A percentile compares a stretch with the other conserved stretches of the same genome.
Conservation (phyloP, 129 eudicot species). For the Solidago caesia region DNA sequence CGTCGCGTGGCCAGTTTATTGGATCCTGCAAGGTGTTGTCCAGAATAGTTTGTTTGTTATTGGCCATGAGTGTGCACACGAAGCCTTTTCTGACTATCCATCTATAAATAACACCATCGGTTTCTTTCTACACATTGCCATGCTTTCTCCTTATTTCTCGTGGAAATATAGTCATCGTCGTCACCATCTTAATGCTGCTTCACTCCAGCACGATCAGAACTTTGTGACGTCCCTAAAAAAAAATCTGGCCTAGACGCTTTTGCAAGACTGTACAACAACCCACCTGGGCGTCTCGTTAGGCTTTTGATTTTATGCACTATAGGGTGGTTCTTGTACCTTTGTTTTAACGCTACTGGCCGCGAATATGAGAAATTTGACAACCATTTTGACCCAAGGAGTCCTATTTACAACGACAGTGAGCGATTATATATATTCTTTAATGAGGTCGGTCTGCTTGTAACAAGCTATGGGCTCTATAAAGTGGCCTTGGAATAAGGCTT, state of each 20-base stretch:
- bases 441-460: background rate
- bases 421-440: background rate
- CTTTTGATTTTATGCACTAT: background rate
- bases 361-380: background rate
- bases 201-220: background rate
- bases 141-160: constrained; percentile 1
- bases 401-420: background rate
- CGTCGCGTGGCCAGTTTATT: background rate
- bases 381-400: constrained; percentile 4
- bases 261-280: background rate
- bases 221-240: background rate
- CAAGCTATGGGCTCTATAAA: background rate
- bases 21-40: background rate
- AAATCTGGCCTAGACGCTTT: background rate
- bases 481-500: background rate
- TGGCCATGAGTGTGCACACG: background rate
- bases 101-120: background rate
- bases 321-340: background rate
- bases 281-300: background rate
- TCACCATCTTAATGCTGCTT: background rate
- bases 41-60: background rate
- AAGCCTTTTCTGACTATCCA: background rate
- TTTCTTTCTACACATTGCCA: background rate
- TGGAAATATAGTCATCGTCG: constrained; percentile 6
- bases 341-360: background rate